Percentiles rank a stretch among this genome's conserved stretches.
Evolutionary conservation across 208 protist species (phyloP).

Genomic region (Blastocrithidia nonstop): DNA sequence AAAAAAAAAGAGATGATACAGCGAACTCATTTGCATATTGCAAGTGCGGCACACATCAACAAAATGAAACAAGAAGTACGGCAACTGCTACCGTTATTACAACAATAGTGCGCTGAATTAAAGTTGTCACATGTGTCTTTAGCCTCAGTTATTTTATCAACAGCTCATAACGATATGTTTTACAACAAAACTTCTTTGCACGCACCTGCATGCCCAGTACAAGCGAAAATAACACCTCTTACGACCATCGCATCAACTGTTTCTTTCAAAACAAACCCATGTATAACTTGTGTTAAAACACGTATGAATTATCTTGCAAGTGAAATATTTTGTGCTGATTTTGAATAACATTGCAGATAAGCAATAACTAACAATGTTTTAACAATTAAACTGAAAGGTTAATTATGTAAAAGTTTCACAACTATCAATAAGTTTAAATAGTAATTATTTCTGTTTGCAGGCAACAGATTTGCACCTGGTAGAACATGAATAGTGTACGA

Average conservation of each 20-base stretch:
- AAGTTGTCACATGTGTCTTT: slow-evolving; percentile 3
- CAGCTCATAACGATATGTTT: slow-evolving; percentile 8
- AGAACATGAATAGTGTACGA: slow-evolving; percentile 53
- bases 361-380: not conserved
- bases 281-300: slow-evolving; percentile 24
- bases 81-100: slow-evolving; percentile 12
- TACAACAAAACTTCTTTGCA: slow-evolving; percentile 5
- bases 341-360: slow-evolving; percentile 19
- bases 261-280: slow-evolving; percentile 33
- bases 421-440: slow-evolving; percentile 15
- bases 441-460: slow-evolving; percentile 19
- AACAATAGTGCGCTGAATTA: not conserved
- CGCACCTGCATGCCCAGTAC: slow-evolving; percentile 39
- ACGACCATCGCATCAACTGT: slow-evolving; percentile 16
- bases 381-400: slow-evolving; percentile 11
- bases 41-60: too few species aligned
- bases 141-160: slow-evolving; percentile 22
- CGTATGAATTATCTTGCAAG: slow-evolving; percentile 57
- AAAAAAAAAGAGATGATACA: too few species aligned
- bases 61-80: not conserved
- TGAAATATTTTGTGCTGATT: slow-evolving; percentile 40
- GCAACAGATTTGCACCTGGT: slow-evolving; percentile 18
- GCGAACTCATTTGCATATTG: too few species aligned
- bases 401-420: slow-evolving; percentile 16
- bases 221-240: slow-evolving; percentile 19